Percentiles rank a stretch among this genome's conserved stretches.
Evolutionary conservation across 371 early-diverging fungal species (phyloP).

Genomic region (Syncephalastrum racemosum): DNA sequence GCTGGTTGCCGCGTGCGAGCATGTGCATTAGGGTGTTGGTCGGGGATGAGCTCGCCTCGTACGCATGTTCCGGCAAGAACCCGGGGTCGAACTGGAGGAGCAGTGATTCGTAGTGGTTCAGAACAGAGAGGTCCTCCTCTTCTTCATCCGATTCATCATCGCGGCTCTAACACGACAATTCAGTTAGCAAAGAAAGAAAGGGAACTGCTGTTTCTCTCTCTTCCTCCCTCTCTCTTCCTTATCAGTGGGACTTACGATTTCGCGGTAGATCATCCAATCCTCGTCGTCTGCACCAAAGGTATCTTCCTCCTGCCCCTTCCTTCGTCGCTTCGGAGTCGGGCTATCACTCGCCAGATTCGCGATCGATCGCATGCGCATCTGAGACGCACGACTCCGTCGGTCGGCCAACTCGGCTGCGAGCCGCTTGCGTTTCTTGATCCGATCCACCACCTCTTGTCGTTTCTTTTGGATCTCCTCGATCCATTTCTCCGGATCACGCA

Average conservation of each 20-base stretch:
- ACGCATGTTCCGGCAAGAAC: constrained; percentile 59
- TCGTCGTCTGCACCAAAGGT: constrained; percentile 92
- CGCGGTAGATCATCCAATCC: constrained; percentile 90
- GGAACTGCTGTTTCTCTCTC: neutral
- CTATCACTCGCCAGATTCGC: constrained; percentile 76
- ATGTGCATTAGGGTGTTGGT: constrained; percentile 52
- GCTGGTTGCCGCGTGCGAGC: constrained; percentile 56
- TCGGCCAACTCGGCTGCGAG: constrained; percentile 77
- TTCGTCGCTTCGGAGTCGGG: constrained; percentile 50
- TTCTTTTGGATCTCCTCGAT: constrained; percentile 63
- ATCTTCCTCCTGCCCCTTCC: constrained; percentile 75
- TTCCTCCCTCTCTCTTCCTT: neutral
- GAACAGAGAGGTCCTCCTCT: constrained; percentile 67
- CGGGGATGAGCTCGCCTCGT: constrained; percentile 47
- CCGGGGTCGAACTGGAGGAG: constrained; percentile 73
- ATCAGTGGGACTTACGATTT: constrained; percentile 61
- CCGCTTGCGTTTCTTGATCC: constrained; percentile 64
- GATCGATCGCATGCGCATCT: constrained; percentile 81
- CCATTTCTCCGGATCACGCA: constrained; percentile 73
- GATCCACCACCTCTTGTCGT: constrained; percentile 61
- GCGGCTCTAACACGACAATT: constrained; percentile 54
- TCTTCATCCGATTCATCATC: constrained; percentile 88
- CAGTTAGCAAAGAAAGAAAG: neutral
- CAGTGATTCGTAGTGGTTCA: constrained; percentile 70
- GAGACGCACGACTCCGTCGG: constrained; percentile 84